These are phyloP conservation scores for Solanum ossicruentum DNA, from an alignment of 257 asterid genomes.

Conservation along the genomic window DNA sequence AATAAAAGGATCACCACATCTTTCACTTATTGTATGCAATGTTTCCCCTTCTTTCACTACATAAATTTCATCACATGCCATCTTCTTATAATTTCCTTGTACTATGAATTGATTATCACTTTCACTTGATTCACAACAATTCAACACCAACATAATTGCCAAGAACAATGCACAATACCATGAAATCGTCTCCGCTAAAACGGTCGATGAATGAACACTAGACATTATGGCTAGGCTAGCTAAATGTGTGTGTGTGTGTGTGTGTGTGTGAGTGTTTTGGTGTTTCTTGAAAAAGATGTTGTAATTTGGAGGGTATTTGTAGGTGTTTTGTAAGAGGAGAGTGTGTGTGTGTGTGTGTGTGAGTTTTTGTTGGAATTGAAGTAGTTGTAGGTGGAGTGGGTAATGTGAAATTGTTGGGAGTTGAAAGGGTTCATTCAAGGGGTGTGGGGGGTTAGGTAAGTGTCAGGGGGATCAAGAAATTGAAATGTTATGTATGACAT, in stretches of 20 bases:
- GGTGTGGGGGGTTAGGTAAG: constrained; percentile 9
- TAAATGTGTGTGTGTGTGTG: no score
- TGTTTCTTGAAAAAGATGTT: neutral
- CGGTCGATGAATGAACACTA: constrained; percentile 15
- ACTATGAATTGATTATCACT: neutral
- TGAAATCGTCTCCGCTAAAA: constrained; percentile 35
- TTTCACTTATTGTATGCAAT: constrained; percentile 46
- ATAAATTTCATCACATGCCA: constrained; percentile 46
- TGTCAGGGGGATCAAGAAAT: constrained; percentile 4
- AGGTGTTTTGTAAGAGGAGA: neutral
- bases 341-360: neutral
- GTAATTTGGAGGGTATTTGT: neutral
- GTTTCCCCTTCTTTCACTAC: constrained; percentile 62
- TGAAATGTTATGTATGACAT: neutral
- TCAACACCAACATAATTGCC: constrained; percentile 38
- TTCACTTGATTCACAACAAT: constrained; percentile 45
- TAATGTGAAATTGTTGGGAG: constrained; percentile 1
- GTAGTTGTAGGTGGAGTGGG: neutral
- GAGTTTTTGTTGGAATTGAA: neutral
- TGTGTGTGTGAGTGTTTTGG: neutral
- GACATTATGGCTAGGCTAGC: constrained; percentile 12
- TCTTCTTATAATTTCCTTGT: neutral
- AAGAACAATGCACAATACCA: constrained; percentile 47
- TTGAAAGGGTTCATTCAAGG: constrained; percentile 13
- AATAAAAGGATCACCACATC: constrained; percentile 59